Evolutionary conservation across 129 eudicot genomes (phyloP).

Genomic region (Chrysanthemum lavandulifolium): DNA sequence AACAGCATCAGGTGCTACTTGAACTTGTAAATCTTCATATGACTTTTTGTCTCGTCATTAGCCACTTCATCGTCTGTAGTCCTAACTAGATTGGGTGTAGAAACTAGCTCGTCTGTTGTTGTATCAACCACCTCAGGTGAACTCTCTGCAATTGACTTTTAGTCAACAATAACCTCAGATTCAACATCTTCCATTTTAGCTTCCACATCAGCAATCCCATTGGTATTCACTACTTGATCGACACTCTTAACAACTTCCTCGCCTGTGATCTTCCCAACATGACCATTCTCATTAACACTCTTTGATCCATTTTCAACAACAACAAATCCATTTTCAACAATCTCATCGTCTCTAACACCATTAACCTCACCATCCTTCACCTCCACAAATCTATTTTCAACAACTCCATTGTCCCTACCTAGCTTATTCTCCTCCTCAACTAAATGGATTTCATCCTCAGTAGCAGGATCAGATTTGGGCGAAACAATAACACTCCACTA

Average conservation of each 20-base stretch:
- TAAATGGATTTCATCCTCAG: constrained; percentile 28
- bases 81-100: not conserved
- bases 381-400: constrained; percentile 15
- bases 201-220: constrained; percentile 7
- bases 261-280: too few relatives aligned
- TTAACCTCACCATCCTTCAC: constrained; percentile 4
- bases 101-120: not conserved
- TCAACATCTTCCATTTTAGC: constrained; percentile 21
- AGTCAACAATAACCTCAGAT: constrained; percentile 4
- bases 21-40: constrained; percentile 2
- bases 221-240: too few relatives aligned
- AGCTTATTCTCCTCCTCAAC: constrained; percentile 15
- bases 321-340: constrained; percentile 26
- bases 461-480: constrained; percentile 20
- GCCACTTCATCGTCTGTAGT: not conserved
- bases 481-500: not conserved
- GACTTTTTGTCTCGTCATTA: not conserved
- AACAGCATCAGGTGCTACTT: constrained; percentile 18
- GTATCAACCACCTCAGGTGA: too few relatives aligned
- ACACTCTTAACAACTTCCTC: not conserved
- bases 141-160: not conserved
- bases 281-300: not conserved
- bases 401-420: constrained; percentile 17
- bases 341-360: constrained; percentile 7
- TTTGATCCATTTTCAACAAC: constrained; percentile 5